Evolutionary conservation across 202 grass and related monocot genomes (phyloP).

Genomic region (Eragrostis tef): DNA sequence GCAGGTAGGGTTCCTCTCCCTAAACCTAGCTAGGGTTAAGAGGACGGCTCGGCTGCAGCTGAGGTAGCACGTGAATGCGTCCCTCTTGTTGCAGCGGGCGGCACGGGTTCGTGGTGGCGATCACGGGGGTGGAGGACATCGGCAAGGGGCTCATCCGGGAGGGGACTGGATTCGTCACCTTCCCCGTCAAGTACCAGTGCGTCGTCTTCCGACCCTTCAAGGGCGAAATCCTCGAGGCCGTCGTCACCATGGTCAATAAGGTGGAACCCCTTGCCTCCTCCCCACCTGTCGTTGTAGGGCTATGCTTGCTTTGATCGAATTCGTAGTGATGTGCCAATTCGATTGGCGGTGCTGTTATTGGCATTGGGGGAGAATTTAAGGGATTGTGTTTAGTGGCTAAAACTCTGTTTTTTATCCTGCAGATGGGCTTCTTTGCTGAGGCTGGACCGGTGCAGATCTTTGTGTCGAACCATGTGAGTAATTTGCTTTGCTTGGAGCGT

Average conservation of each 20-base stretch:
- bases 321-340: neutral
- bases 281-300: neutral
- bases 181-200: constrained; percentile 98
- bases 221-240: constrained; percentile 92
- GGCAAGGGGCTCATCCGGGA: constrained; percentile 95
- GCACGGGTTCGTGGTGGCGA: constrained; percentile 96
- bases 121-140: constrained; percentile 94
- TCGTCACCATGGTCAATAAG: constrained; percentile 99
- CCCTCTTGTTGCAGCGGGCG: constrained; percentile 58
- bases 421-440: constrained; percentile 99
- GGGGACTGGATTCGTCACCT: constrained; percentile 92
- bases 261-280: constrained; percentile 18
- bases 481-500: constrained; percentile 6
- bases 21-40: constrained; percentile 24
- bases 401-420: constrained; percentile 40
- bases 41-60: neutral
- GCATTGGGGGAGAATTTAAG: neutral
- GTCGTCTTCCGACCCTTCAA: constrained; percentile 97
- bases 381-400: constrained; percentile 16
- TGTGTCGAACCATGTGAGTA: constrained; percentile 95
- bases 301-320: neutral
- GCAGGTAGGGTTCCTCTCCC: constrained; percentile 54
- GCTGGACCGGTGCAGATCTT: constrained; percentile 97
- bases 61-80: neutral
- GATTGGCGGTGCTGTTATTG: neutral